Evolutionary conservation across 108 stramenopile species (phyloP).

Genomic region (Cylindrotheca closterium): DNA sequence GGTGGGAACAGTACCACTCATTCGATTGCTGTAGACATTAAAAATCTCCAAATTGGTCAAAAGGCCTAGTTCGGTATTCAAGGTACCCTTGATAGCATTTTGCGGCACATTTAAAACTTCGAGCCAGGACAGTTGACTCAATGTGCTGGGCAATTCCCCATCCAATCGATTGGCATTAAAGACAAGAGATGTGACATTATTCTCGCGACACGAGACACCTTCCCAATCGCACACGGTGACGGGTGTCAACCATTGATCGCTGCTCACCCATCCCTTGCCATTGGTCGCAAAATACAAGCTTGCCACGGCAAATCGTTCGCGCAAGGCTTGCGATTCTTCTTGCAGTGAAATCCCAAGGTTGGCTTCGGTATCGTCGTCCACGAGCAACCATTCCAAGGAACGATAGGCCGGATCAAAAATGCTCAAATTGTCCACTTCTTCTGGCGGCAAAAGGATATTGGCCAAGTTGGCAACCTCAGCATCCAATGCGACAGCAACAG

Average conservation of each 20-base stretch:
- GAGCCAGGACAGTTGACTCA: constrained; percentile 34
- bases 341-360: constrained; percentile 16
- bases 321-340: constrained; percentile 13
- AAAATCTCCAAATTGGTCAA: constrained; percentile 17
- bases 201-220: constrained; percentile 40
- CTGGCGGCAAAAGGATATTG: constrained; percentile 2
- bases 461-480: constrained; percentile 2
- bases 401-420: constrained; percentile 16
- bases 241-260: constrained; percentile 22
- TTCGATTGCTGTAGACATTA: constrained; percentile 11
- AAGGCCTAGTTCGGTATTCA: constrained; percentile 11
- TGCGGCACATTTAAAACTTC: constrained; percentile 28
- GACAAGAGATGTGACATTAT: neutral
- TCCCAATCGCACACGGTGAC: constrained; percentile 48
- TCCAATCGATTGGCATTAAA: constrained; percentile 28
- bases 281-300: constrained; percentile 43
- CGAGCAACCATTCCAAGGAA: constrained; percentile 13
- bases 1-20: constrained; percentile 24
- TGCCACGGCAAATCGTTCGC: constrained; percentile 45
- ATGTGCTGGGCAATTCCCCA: constrained; percentile 46
- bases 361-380: constrained; percentile 9
- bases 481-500: too few relatives aligned
- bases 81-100: neutral
- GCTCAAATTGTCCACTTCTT: constrained; percentile 5
- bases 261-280: constrained; percentile 23